Conservation (phyloP, 164 flowering plant genomes). For the Buxus sempervirens region DNA sequence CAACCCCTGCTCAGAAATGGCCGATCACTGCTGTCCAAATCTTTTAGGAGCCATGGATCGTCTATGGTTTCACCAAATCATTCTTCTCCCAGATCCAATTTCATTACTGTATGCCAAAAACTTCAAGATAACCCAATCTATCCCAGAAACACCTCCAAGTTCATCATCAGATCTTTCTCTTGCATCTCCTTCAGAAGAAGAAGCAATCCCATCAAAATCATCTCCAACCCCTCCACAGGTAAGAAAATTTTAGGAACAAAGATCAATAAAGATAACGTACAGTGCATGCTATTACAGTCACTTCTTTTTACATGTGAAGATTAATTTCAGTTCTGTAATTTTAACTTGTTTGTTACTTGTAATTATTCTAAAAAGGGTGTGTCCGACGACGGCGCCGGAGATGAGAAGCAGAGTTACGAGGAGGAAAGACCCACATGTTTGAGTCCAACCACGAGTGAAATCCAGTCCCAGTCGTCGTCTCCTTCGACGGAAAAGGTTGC, state of each 20-base stretch:
- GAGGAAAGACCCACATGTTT: slow-evolving; percentile 23
- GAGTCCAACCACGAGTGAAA: slow-evolving; percentile 8
- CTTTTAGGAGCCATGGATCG: slow-evolving; percentile 45
- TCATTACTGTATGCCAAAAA: slow-evolving; percentile 2
- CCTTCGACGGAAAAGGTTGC: slow-evolving; percentile 18
- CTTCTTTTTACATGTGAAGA: no score
- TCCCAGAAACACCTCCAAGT: slow-evolving; percentile 2
- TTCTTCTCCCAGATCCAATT: slow-evolving; percentile 33
- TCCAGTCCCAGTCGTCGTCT: slow-evolving; percentile 28
- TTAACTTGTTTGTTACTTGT: not conserved
- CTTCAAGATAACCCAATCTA: not conserved
- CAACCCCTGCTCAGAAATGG: slow-evolving; percentile 19
- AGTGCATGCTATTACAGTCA: no score
- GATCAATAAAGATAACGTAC: no score
- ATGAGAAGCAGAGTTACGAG: not conserved
- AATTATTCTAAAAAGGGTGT: not conserved
- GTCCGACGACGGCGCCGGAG: slow-evolving; percentile 5
- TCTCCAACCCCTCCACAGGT: slow-evolving; percentile 10
- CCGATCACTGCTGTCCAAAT: slow-evolving; percentile 15
- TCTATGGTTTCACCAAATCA: slow-evolving; percentile 54
- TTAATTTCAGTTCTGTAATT: no score
- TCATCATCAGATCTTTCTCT: slow-evolving; percentile 10
- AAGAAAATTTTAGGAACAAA: not conserved
- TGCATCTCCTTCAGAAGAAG: slow-evolving; percentile 12
- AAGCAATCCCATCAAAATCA: slow-evolving; percentile 2